Percentiles rank a stretch among this genome's conserved stretches.
phyloP scores from a whole-genome alignment of 2,329 filamentous ascomycete genomes.

The Phaeosphaeria sp. region DNA sequence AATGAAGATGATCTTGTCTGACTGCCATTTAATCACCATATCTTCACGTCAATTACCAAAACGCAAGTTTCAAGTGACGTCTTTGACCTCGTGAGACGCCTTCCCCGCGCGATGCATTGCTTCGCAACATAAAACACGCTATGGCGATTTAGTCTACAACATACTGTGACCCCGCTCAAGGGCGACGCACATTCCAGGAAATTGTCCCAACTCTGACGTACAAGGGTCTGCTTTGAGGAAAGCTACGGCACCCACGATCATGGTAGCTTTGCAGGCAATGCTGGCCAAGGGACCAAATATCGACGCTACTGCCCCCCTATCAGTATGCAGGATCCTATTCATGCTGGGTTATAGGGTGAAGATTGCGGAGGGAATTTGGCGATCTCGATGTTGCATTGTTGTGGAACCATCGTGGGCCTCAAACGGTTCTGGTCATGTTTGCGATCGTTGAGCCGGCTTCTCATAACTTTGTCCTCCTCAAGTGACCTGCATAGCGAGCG shows the following conservation, averaged over 20 bases:
- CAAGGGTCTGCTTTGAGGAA: neutral
- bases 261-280: neutral
- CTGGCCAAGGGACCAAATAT: neutral
- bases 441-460: neutral
- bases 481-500: neutral
- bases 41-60: neutral
- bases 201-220: neutral
- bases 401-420: neutral
- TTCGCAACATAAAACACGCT: neutral
- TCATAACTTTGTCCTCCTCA: neutral
- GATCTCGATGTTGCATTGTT: neutral
- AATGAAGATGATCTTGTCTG: neutral
- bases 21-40: neutral
- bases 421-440: neutral
- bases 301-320: neutral
- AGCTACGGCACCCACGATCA: neutral
- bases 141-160: neutral
- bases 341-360: neutral
- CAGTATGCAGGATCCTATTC: neutral
- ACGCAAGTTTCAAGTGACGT: neutral
- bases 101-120: neutral
- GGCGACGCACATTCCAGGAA: neutral
- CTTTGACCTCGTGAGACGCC: neutral
- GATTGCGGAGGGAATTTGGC: neutral
- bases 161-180: neutral